phyloP scores from a whole-genome alignment of 306 rosid species.

The Sindora glabra region DNA sequence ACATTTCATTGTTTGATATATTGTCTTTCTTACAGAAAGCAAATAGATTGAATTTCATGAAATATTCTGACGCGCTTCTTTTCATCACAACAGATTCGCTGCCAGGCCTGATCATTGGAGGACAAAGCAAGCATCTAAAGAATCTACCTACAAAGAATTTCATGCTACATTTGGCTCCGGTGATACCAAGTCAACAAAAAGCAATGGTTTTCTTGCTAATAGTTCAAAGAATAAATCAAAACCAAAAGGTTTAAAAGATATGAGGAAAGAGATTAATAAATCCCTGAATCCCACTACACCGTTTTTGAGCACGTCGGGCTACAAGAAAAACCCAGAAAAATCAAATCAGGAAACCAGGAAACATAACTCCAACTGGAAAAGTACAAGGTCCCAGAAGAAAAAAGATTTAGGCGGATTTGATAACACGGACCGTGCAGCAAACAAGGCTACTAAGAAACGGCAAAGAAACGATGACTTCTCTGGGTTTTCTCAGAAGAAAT shows the following conservation, averaged over 20 bases:
- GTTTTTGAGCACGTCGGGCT: conserved; percentile 50
- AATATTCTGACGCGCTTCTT: conserved; percentile 6
- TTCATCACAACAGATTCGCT: conserved; percentile 51
- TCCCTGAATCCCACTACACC: conserved; percentile 44
- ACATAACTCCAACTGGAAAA: conserved; percentile 25
- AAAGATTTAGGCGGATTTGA: conserved; percentile 17
- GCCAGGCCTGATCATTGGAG: conserved; percentile 82
- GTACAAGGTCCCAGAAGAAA: conserved; percentile 24
- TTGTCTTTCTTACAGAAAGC: neutral
- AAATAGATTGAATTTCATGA: neutral
- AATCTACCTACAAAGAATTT: conserved; percentile 63
- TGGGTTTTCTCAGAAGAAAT: conserved; percentile 20
- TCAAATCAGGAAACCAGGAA: conserved; percentile 20
- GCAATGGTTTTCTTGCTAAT: conserved; percentile 39
- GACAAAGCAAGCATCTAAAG: conserved; percentile 73
- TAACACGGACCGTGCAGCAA: neutral
- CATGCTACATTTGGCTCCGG: conserved; percentile 57
- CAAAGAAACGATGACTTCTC: conserved; percentile 20
- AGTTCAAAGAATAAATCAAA: conserved; percentile 29
- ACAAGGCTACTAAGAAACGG: conserved; percentile 18
- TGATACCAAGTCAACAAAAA: conserved; percentile 34
- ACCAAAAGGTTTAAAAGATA: conserved; percentile 41
- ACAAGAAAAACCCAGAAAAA: conserved; percentile 37
- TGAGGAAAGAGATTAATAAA: conserved; percentile 59
- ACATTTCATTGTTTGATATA: neutral